phyloP scores from a whole-genome alignment of 2,329 filamentous ascomycete species.

The Pseudogymnoascus sp. region DNA sequence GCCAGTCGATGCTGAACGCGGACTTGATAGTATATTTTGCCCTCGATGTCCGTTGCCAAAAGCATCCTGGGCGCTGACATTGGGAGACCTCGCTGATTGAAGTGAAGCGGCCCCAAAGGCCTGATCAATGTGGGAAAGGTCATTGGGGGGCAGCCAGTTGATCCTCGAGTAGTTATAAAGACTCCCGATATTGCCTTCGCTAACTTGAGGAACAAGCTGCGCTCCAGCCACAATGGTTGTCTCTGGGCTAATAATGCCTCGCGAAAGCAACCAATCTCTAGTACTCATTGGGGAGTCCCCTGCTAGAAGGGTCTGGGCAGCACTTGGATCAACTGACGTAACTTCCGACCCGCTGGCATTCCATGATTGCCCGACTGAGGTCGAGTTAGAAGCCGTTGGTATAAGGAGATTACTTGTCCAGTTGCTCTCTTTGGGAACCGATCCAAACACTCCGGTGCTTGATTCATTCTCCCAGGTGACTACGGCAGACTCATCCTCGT shows the following conservation, averaged over 20 bases:
- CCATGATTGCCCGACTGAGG: slow-evolving; percentile 8
- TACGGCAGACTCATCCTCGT: neutral
- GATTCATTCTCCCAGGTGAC: slow-evolving; percentile 10
- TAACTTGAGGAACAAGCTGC: slow-evolving; percentile 13
- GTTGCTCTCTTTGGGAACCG: neutral
- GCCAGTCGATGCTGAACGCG: neutral
- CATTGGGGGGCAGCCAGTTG: slow-evolving; percentile 11
- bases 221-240: slow-evolving; percentile 9
- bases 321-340: neutral
- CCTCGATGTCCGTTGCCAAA: neutral
- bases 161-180: slow-evolving; percentile 14
- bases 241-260: slow-evolving; percentile 7
- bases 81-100: neutral
- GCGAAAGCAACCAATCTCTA: neutral
- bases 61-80: neutral
- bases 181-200: slow-evolving; percentile 13
- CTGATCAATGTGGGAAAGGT: neutral
- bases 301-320: neutral
- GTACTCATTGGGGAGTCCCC: neutral
- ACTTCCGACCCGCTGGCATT: slow-evolving; percentile 1
- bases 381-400: neutral
- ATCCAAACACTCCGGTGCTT: slow-evolving; percentile 1
- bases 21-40: neutral
- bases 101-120: neutral
- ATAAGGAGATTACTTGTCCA: slow-evolving; percentile 8